Evolutionary conservation across 2,329 filamentous ascomycete genomes (phyloP), one percentile per base, ranked within the genome.

Genomic region (Mariannaea elegans): DNA sequence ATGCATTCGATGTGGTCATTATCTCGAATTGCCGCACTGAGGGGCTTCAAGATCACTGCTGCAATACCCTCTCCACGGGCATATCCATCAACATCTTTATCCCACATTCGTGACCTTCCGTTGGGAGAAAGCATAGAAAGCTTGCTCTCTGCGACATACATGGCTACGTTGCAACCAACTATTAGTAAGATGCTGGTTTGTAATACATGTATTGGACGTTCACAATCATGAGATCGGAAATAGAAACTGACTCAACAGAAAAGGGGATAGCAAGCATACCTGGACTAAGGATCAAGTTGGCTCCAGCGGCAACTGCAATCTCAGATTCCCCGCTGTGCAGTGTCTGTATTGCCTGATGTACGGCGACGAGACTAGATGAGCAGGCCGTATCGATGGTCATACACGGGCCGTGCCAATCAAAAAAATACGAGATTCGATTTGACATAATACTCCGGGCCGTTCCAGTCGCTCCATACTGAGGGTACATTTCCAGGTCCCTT

Each of bases 351-450:
- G 81, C 82, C 52, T 78, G 69, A 54, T 84, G 81, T 18, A 84
- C 69, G 12, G 80, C 80, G 21, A 81, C 76, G 61, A 84, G 69
- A 63, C 78, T 80, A 6, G 80, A 80, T 1, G 81, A 83, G 63
- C 81, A 84, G 10, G 80, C 82, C 2, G 81, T 83, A 59, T 84
- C 80, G 3, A 80, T 74, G 1, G 81, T 82, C 60, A 83, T 77
- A 57, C 79, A 82, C 0, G 82, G 81, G 0, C 83, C 83, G 41
- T 76, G 73, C 48, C 85, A 73, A 62, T 85, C 80, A 59, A 82
- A 84, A 70, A 81, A 81, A 62, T 84, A 81, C 2, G 81, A 84
- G n/a, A 85, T 72, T 42, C 82, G 73, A 66, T 84, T 84, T 1
- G 81, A 80, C 62, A 82, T 74, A 72, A 83, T 81, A 18, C 71